Evolutionary conservation across 352 stramenopile species (phyloP), one percentile per base, ranked within the genome.

Genomic region (Blastocystis sp.): DNA sequence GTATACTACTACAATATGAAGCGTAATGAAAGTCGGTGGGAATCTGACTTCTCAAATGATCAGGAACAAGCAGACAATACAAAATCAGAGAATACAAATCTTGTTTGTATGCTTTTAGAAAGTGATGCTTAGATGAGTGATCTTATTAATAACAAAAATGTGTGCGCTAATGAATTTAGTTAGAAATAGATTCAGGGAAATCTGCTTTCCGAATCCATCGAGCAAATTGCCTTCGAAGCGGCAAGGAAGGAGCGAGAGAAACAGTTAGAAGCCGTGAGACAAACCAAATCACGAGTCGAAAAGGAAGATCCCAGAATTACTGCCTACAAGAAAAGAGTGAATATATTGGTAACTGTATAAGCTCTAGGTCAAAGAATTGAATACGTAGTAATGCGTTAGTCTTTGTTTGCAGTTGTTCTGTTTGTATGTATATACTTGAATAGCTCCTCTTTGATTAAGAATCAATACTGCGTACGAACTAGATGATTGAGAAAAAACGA

Each of bases 1-100:
- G 47, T 64, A 53, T 81, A 45, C 45, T 81, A 81, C 70, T 81
- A 65, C 70, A 81, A 81, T 53, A 81, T 81, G 70, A 63, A 81
- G 70, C 9, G 70, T 7, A 20, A 81, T 7, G 24, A 66, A n/a
- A 81, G 70, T 62, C 45, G 50, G 45, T 81, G 70, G 70, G 70
- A 81, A 47, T 81, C 41, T 45, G 70, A 81, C 6, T 63, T 81
- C 43, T 26, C 54, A 24, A 13, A 37, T 16, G 70, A 81, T 24
- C 6, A 45, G 11, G 1, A 47, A 45, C 18, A 56, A 47, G 6
- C 68, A 20, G 20, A 24, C 3, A 63, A 81, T 81, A n/a, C 11
- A 24, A n/a, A 37, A 53, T 62, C 30, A 18, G 41, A 24, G 65
- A 24, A 47, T 43, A 76, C 34, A 39, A 66, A 66, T 16, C 24